These are phyloP conservation scores for Dichotomocladium elegans DNA, from an alignment of 371 early-diverging fungal genomes.

Conservation along the genomic window DNA sequence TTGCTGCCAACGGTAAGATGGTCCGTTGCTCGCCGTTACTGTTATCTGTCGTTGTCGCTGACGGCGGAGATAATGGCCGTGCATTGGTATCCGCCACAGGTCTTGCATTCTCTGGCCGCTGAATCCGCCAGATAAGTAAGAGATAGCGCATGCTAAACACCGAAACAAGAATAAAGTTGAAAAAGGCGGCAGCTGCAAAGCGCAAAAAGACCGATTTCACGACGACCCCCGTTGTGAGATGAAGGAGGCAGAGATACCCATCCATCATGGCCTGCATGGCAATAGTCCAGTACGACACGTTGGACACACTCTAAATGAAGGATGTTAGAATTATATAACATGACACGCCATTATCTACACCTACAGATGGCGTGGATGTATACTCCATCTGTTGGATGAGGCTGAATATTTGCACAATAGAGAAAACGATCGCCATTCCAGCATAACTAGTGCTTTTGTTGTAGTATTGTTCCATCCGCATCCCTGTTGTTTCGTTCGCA, in stretches of 20 bases:
- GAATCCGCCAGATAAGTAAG: slow-evolving; percentile 66
- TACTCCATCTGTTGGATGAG: slow-evolving; percentile 71
- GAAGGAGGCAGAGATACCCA: slow-evolving; percentile 63
- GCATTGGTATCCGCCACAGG: slow-evolving; percentile 10
- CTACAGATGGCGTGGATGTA: slow-evolving; percentile 71
- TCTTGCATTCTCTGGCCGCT: slow-evolving; percentile 53
- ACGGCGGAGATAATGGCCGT: too few relatives aligned
- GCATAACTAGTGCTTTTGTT: slow-evolving; percentile 56
- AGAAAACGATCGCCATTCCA: slow-evolving; percentile 45
- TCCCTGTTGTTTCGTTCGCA: slow-evolving; percentile 40
- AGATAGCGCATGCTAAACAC: slow-evolving; percentile 74
- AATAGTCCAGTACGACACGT: slow-evolving; percentile 74
- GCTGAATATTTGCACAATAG: slow-evolving; percentile 55
- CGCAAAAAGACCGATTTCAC: slow-evolving; percentile 57
- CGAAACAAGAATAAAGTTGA: slow-evolving; percentile 67
- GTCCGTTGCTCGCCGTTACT: slow-evolving; percentile 19
- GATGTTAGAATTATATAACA: neutral
- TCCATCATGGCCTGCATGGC: slow-evolving; percentile 69
- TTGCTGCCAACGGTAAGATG: slow-evolving; percentile 6
- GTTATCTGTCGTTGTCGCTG: slow-evolving; percentile 4
- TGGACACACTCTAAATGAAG: slow-evolving; percentile 50
- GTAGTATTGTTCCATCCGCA: slow-evolving; percentile 53
- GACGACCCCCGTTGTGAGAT: slow-evolving; percentile 61
- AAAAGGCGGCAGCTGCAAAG: slow-evolving; percentile 65
- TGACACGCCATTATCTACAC: too few relatives aligned